Percentiles rank a stretch among this genome's conserved stretches.
Conservation (phyloP, 1,284 basidiomycete genomes). For the Clitocybe nebularis region DNA sequence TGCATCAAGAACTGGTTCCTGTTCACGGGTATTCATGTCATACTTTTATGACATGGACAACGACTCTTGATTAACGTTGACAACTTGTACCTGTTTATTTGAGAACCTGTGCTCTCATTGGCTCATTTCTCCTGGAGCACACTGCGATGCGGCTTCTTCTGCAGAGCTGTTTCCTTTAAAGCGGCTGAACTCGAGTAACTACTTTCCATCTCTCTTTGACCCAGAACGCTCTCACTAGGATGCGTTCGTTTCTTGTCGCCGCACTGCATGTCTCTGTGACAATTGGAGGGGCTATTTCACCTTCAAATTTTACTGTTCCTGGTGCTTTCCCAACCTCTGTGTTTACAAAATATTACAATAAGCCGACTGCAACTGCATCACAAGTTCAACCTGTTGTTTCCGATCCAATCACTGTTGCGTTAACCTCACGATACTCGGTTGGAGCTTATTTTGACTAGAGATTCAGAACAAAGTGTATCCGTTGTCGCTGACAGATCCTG, state of each 20-base stretch:
- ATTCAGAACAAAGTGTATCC: constrained; percentile 54
- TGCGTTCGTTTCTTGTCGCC: background rate
- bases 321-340: constrained; percentile 63
- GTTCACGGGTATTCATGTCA: too few relatives aligned
- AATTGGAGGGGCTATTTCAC: constrained; percentile 24
- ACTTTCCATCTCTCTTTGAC: background rate
- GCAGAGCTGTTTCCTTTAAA: background rate
- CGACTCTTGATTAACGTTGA: background rate
- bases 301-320: constrained; percentile 52
- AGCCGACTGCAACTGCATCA: constrained; percentile 62
- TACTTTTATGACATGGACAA: too few relatives aligned
- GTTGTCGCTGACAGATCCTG: constrained; percentile 54
- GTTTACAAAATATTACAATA: constrained; percentile 65
- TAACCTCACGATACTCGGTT: background rate
- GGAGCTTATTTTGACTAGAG: constrained; percentile 5
- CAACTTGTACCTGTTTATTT: background rate
- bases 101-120: too few relatives aligned
- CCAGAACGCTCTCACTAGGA: background rate
- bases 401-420: constrained; percentile 57
- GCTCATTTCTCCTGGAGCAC: background rate
- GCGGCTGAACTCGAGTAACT: background rate
- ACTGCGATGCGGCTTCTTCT: background rate
- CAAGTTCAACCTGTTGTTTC: constrained; percentile 71
- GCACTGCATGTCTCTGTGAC: constrained; percentile 8
- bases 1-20: too few relatives aligned